Evolutionary conservation across 2,329 filamentous ascomycete genomes (phyloP).

Genomic region (Cladorrhinum sp.): DNA sequence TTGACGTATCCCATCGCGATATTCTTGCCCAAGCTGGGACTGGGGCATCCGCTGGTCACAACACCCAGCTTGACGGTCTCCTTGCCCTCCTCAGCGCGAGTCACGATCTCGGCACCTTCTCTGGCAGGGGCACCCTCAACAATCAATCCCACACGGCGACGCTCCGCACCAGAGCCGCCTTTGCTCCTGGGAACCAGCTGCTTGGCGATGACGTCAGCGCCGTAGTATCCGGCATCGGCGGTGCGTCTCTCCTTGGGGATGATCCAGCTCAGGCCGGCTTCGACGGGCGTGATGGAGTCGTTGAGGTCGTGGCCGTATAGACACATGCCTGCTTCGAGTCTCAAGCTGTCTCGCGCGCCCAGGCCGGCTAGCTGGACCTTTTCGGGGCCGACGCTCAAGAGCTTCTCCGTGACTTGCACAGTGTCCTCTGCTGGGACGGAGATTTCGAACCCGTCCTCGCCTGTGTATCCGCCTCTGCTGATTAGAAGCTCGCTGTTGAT

Average conservation of each 20-base stretch:
- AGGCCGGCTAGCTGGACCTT: conserved; percentile 77
- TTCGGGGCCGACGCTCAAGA: conserved; percentile 61
- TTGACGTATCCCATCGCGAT: conserved; percentile 94
- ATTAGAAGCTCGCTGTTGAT: conserved; percentile 59
- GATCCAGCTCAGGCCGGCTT: conserved; percentile 67
- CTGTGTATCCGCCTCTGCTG: conserved; percentile 90
- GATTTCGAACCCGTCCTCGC: conserved; percentile 97
- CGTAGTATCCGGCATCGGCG: conserved; percentile 72
- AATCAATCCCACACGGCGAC: conserved; percentile 76
- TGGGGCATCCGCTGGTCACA: conserved; percentile 87
- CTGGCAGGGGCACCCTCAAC: conserved; percentile 85
- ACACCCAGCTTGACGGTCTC: conserved; percentile 68
- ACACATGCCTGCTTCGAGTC: conserved; percentile 97
- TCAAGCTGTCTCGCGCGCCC: conserved; percentile 85
- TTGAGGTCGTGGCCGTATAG: conserved; percentile 98
- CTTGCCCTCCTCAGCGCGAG: conserved; percentile 34
- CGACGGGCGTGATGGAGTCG: conserved; percentile 63
- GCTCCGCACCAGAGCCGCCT: conserved; percentile 65
- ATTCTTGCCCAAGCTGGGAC: conserved; percentile 81
- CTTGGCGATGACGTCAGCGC: conserved; percentile 70
- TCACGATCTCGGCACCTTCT: conserved; percentile 79
- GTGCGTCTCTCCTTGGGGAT: conserved; percentile 74
- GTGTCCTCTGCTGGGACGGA: conserved; percentile 70
- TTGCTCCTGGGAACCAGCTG: conserved; percentile 74
- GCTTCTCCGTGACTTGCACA: conserved; percentile 62